Percentiles rank a stretch among this genome's conserved stretches.
Evolutionary conservation across 768 basidiomycete genomes (phyloP).

Genomic region (Suillus ampliporus): DNA sequence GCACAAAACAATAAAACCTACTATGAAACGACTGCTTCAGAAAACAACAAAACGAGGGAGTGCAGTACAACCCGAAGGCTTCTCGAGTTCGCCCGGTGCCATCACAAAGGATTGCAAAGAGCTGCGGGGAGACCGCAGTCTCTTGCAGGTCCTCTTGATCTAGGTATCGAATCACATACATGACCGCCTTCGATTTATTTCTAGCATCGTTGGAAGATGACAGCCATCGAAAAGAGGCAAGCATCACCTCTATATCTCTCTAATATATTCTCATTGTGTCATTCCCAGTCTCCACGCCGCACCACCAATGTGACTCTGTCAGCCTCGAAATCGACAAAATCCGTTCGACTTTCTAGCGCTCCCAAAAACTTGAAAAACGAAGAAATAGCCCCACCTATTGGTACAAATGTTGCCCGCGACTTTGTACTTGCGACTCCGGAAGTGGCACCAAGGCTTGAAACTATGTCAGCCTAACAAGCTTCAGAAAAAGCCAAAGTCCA

Average conservation of each 20-base stretch:
- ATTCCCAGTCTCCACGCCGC: background rate
- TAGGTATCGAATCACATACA: background rate
- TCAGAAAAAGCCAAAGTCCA: background rate
- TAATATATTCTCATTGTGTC: background rate
- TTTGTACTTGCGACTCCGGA: background rate
- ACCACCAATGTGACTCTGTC: background rate
- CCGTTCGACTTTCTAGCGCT: background rate
- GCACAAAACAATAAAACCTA: background rate
- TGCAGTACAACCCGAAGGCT: no score
- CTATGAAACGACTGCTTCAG: background rate
- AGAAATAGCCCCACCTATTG: background rate
- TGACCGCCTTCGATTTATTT: background rate
- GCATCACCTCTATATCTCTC: background rate
- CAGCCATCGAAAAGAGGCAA: background rate
- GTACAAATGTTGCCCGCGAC: background rate
- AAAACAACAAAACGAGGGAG: background rate
- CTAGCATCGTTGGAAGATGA: slow-evolving; percentile 1
- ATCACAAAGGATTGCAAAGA: background rate
- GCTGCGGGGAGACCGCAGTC: background rate
- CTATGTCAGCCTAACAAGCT: background rate
- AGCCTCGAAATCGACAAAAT: background rate
- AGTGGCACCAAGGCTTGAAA: background rate
- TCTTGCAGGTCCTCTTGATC: background rate
- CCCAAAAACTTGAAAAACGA: background rate
- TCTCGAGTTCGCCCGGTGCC: background rate